These are phyloP conservation scores for Fusarium xylarioides DNA, from an alignment of 2,329 filamentous ascomycete genomes.

Conservation along the genomic window DNA sequence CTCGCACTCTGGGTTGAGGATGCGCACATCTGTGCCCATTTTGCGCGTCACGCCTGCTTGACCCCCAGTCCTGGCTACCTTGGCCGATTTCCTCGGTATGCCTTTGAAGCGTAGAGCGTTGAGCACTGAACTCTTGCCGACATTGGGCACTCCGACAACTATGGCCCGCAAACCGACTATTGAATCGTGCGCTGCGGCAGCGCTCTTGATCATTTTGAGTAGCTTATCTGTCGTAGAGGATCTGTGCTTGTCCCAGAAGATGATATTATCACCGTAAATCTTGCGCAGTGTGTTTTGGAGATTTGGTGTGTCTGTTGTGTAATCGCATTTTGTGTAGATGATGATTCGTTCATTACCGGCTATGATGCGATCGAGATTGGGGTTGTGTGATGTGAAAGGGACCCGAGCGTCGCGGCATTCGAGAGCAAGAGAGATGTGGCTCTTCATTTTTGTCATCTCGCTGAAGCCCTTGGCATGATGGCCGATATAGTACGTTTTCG, in stretches of 20 bases:
- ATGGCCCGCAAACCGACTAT: conserved; percentile 87
- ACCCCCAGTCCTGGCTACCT: conserved; percentile 83
- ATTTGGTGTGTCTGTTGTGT: conserved; percentile 59
- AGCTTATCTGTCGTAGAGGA: conserved; percentile 49
- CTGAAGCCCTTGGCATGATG: conserved; percentile 84
- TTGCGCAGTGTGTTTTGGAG: conserved; percentile 44
- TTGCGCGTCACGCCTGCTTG: conserved; percentile 92
- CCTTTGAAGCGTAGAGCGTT: conserved; percentile 82
- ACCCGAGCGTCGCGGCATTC: conserved; percentile 96
- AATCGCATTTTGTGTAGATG: conserved; percentile 90
- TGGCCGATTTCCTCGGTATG: conserved; percentile 57
- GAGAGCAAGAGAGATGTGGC: conserved; percentile 85
- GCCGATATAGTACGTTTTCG: conserved; percentile 91
- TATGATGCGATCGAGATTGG: conserved; percentile 82
- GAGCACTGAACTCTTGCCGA: conserved; percentile 94
- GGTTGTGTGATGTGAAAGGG: conserved; percentile 89
- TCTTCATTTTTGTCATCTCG: conserved; percentile 83
- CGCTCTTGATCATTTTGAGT: conserved; percentile 49
- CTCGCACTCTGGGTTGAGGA: conserved; percentile 59
- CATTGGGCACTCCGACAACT: conserved; percentile 97
- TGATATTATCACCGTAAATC: conserved; percentile 46
- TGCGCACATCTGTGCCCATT: conserved; percentile 83
- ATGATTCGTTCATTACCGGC: conserved; percentile 78
- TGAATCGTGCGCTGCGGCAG: conserved; percentile 54
- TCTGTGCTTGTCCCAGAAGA: conserved; percentile 57